Percentiles rank a stretch among this genome's conserved stretches.
These are phyloP conservation scores for Pythium grandisporangium DNA, from an alignment of 352 stramenopile species.

Conservation along the genomic window DNA sequence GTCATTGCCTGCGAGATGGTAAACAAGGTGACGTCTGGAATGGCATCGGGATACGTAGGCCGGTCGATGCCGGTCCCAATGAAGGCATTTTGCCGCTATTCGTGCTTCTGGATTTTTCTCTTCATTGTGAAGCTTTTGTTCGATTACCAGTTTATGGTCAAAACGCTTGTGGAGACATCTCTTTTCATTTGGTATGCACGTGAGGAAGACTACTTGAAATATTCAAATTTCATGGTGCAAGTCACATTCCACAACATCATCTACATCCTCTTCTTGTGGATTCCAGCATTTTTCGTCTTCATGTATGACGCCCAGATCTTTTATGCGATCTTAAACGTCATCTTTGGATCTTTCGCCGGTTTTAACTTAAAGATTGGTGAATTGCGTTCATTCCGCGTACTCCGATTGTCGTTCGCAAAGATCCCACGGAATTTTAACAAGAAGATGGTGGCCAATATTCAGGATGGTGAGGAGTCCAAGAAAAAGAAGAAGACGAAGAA, in stretches of 20 bases:
- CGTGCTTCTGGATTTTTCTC: slow-evolving; percentile 76
- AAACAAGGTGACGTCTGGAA: slow-evolving; percentile 62
- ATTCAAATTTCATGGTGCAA: slow-evolving; percentile 81
- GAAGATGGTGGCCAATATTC: slow-evolving; percentile 83
- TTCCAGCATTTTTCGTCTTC: slow-evolving; percentile 75
- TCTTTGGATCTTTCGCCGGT: slow-evolving; percentile 72
- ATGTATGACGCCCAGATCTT: slow-evolving; percentile 86
- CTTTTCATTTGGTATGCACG: slow-evolving; percentile 82
- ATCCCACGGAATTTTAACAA: slow-evolving; percentile 85
- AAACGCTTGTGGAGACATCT: slow-evolving; percentile 75
- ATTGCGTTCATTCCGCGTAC: slow-evolving; percentile 73
- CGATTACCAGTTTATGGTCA: slow-evolving; percentile 84
- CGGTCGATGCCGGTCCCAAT: slow-evolving; percentile 67
- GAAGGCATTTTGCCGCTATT: slow-evolving; percentile 61
- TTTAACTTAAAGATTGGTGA: slow-evolving; percentile 85
- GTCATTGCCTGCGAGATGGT: slow-evolving; percentile 53
- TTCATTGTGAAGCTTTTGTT: slow-evolving; percentile 73
- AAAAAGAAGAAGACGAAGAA: slow-evolving; percentile 73
- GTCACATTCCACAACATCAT: slow-evolving; percentile 78
- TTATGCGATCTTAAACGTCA: slow-evolving; percentile 69
- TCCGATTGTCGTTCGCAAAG: slow-evolving; percentile 78
- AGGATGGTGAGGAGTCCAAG: slow-evolving; percentile 54
- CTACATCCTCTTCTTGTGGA: slow-evolving; percentile 79
- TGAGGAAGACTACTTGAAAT: slow-evolving; percentile 57
- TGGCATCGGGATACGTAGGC: slow-evolving; percentile 66